Evolutionary conservation across 2,329 filamentous ascomycete species (phyloP).

Genomic region (Microsporum audouinii): DNA sequence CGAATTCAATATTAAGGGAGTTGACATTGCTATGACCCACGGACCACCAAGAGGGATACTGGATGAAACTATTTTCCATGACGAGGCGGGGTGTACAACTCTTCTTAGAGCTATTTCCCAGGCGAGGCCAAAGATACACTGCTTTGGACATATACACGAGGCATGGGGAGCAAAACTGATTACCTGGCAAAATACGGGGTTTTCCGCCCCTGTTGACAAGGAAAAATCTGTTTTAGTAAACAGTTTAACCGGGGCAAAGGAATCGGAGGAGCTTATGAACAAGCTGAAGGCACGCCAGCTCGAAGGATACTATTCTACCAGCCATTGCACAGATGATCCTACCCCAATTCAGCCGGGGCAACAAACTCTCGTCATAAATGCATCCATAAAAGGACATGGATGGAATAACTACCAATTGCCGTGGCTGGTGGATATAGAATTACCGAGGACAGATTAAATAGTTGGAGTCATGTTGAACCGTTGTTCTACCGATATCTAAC

Average conservation of each 20-base stretch:
- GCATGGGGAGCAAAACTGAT: slow-evolving; percentile 47
- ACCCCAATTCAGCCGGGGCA: slow-evolving; percentile 22
- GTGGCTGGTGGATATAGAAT: slow-evolving; percentile 44
- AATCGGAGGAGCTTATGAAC: not conserved
- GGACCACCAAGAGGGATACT: slow-evolving; percentile 44
- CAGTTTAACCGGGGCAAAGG: not conserved
- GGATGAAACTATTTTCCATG: slow-evolving; percentile 30
- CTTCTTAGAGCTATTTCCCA: slow-evolving; percentile 25
- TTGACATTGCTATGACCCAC: slow-evolving; percentile 45
- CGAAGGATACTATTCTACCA: not conserved
- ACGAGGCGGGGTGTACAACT: slow-evolving; percentile 24
- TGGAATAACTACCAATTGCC: slow-evolving; percentile 38
- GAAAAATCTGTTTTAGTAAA: slow-evolving; percentile 11
- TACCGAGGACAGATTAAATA: slow-evolving; percentile 20
- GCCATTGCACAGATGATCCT: not conserved
- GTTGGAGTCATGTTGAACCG: not conserved
- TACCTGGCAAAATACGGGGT: slow-evolving; percentile 36
- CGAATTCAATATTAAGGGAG: slow-evolving; percentile 23
- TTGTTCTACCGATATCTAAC: not conserved
- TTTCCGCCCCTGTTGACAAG: slow-evolving; percentile 38
- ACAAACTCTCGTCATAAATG: slow-evolving; percentile 51
- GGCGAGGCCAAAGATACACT: slow-evolving; percentile 27
- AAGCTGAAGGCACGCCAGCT: not conserved
- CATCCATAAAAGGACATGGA: slow-evolving; percentile 40
- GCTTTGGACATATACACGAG: slow-evolving; percentile 37